phyloP scores from a whole-genome alignment of 1,139 yeast genomes.

The Candida dubliniensis region DNA sequence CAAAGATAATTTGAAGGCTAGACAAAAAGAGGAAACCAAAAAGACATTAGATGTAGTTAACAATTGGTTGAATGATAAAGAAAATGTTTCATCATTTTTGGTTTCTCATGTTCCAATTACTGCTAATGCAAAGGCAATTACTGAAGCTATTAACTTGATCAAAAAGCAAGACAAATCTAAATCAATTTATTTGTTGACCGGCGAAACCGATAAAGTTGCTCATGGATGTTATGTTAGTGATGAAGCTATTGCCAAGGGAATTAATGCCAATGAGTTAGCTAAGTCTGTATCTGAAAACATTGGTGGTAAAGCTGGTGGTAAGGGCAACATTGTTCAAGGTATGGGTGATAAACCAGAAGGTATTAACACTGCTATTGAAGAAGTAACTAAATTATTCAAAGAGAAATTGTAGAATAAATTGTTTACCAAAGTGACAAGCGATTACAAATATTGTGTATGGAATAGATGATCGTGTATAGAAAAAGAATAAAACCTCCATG shows the following conservation, averaged over 20 bases:
- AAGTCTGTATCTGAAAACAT: slow-evolving; percentile 65
- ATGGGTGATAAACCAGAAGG: slow-evolving; percentile 83
- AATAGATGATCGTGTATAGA: background rate
- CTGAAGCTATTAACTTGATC: slow-evolving; percentile 85
- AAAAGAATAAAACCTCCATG: background rate
- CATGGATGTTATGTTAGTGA: slow-evolving; percentile 91
- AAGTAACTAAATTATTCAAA: slow-evolving; percentile 57
- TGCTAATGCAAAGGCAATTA: slow-evolving; percentile 90
- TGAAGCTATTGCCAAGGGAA: slow-evolving; percentile 66
- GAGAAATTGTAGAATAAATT: slow-evolving; percentile 47
- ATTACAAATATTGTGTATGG: slow-evolving; percentile 1
- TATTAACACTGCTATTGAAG: slow-evolving; percentile 69
- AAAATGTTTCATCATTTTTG: slow-evolving; percentile 51
- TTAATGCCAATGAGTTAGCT: slow-evolving; percentile 77
- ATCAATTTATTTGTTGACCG: slow-evolving; percentile 81
- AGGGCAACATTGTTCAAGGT: slow-evolving; percentile 95
- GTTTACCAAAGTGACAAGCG: background rate
- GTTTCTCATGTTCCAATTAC: slow-evolving; percentile 69
- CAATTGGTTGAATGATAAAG: slow-evolving; percentile 54
- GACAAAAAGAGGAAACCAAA: slow-evolving; percentile 86
- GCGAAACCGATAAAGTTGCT: slow-evolving; percentile 77
- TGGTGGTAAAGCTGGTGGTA: slow-evolving; percentile 99
- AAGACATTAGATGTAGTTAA: slow-evolving; percentile 79
- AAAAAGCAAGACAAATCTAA: slow-evolving; percentile 77
- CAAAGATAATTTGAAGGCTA: slow-evolving; percentile 82